Conservation (phyloP, 1,284 basidiomycete genomes). For the Cutaneotrichosporon cavernicola region DNA sequence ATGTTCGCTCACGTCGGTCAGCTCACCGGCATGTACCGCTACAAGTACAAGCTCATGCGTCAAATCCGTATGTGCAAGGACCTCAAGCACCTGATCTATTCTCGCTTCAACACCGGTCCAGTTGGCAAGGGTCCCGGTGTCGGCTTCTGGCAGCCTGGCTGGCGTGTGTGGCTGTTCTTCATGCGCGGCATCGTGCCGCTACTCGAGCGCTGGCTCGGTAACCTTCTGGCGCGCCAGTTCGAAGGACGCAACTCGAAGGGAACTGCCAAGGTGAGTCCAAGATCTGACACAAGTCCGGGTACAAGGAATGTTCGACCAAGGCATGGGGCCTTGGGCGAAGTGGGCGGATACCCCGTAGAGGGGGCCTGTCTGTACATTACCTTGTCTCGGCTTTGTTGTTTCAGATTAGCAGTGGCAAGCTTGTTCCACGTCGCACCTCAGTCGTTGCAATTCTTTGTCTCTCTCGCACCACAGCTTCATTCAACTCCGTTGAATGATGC, state of each 20-base stretch:
- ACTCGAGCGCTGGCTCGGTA: slow-evolving; percentile 96
- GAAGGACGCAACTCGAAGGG: slow-evolving; percentile 96
- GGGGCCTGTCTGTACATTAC: not conserved
- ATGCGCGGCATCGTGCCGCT: slow-evolving; percentile 98
- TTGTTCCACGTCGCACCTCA: too few relatives aligned
- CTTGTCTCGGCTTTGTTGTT: too few relatives aligned
- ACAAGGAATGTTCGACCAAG: too few relatives aligned
- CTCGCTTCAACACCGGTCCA: slow-evolving; percentile 91
- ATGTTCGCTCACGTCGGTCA: slow-evolving; percentile 97
- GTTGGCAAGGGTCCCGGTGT: slow-evolving; percentile 99
- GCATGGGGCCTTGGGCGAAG: too few relatives aligned
- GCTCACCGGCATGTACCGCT: slow-evolving; percentile 97
- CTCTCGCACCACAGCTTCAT: too few relatives aligned
- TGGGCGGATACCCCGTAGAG: too few relatives aligned
- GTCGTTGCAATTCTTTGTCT: too few relatives aligned
- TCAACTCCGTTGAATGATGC: too few relatives aligned
- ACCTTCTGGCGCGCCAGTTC: slow-evolving; percentile 95
- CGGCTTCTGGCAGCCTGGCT: slow-evolving; percentile 99
- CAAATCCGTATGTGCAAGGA: slow-evolving; percentile 99
- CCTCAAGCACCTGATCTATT: slow-evolving; percentile 84
- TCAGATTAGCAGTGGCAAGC: too few relatives aligned
- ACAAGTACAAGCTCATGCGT: slow-evolving; percentile 95
- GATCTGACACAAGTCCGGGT: slow-evolving; percentile 20
- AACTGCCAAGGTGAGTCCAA: slow-evolving; percentile 62
- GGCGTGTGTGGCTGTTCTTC: slow-evolving; percentile 99